Evolutionary conservation across 306 rosid species (phyloP).

Genomic region (Acacia acuminata): DNA sequence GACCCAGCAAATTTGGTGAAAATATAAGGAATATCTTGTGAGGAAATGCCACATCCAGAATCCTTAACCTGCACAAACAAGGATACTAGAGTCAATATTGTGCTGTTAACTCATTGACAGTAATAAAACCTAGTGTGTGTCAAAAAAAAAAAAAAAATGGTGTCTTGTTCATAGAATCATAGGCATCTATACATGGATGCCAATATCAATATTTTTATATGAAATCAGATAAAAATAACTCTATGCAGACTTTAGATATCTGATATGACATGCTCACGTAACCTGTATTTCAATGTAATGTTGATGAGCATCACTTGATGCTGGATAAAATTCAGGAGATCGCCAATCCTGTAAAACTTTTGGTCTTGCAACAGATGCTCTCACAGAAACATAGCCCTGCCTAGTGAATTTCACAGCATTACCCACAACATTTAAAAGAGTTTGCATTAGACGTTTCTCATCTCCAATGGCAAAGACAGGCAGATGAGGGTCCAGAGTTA

Average conservation of each 20-base stretch:
- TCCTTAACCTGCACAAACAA: constrained; percentile 74
- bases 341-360: constrained; percentile 78
- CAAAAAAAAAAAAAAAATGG: neutral
- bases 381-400: constrained; percentile 76
- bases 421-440: constrained; percentile 70
- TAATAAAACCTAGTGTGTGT: neutral
- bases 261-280: neutral
- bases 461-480: constrained; percentile 80
- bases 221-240: neutral
- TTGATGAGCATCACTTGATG: constrained; percentile 64
- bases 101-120: constrained; percentile 3
- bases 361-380: constrained; percentile 77
- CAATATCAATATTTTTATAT: neutral
- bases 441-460: constrained; percentile 80
- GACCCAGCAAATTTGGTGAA: constrained; percentile 76
- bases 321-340: constrained; percentile 72
- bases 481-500: constrained; percentile 75
- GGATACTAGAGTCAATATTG: constrained; percentile 21
- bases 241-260: neutral
- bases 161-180: constrained; percentile 6
- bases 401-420: constrained; percentile 91
- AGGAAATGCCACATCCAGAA: constrained; percentile 84
- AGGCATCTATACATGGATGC: neutral
- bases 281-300: constrained; percentile 83
- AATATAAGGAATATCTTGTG: constrained; percentile 70